Conservation (phyloP, 176 grass and related monocot species). For the Calamus simplicifolius region DNA sequence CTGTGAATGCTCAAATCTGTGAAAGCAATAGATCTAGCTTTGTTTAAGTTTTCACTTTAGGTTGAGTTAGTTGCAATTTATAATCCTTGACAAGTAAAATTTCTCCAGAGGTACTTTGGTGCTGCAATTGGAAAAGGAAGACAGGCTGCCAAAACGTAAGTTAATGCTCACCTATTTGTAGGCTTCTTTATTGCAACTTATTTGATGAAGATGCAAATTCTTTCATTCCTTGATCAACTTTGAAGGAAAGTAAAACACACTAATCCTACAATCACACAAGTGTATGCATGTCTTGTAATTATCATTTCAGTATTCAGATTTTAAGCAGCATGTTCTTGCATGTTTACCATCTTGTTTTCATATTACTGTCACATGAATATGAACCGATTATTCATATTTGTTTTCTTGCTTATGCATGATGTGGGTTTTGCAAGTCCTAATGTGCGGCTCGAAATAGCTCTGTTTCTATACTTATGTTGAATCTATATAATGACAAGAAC, state of each 20-base stretch:
- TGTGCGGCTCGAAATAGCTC: not conserved
- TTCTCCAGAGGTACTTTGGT: constrained; percentile 62
- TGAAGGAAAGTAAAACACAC: not conserved
- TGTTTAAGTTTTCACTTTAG: too few species aligned
- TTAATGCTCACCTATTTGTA: not conserved
- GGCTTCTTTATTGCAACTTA: constrained; percentile 1
- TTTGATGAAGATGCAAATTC: not conserved
- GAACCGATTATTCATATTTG: too few species aligned
- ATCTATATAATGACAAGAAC: not conserved
- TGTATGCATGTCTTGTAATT: not conserved
- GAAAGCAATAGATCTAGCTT: too few species aligned
- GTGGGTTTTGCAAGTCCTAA: too few species aligned
- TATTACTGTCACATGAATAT: too few species aligned
- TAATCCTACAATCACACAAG: not conserved
- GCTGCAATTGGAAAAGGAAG: constrained; percentile 69
- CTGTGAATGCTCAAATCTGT: too few species aligned
- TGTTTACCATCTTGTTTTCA: too few species aligned
- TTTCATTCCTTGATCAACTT: too few species aligned
- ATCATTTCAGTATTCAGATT: too few species aligned
- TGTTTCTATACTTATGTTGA: not conserved
- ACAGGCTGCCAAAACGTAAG: constrained; percentile 89
- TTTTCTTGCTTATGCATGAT: too few species aligned
- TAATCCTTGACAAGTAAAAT: constrained; percentile 24
- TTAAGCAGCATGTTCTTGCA: too few species aligned
- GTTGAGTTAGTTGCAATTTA: not conserved